Conservation (phyloP, 441 rosid genomes). For the Corymbia calophylla region DNA sequence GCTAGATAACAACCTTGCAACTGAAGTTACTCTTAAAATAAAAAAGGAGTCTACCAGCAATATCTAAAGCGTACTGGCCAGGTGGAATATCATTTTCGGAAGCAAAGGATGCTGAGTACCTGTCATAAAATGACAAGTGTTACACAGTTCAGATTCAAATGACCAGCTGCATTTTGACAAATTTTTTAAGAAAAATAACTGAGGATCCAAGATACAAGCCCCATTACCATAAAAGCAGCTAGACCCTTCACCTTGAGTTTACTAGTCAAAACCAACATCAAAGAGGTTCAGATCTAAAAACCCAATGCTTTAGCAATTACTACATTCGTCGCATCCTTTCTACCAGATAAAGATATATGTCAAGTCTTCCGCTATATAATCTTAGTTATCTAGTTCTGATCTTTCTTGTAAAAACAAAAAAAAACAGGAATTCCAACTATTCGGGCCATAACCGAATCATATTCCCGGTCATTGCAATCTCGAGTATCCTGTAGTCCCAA, state of each 20-base stretch:
- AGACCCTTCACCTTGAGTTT: not conserved
- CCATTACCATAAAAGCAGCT: not conserved
- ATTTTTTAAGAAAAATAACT: not conserved
- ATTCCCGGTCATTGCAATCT: not conserved
- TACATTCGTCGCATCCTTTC: not conserved
- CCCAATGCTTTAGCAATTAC: not conserved
- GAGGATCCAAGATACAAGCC: not conserved
- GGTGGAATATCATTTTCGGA: conserved; percentile 63
- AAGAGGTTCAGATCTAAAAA: not conserved
- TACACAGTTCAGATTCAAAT: not conserved
- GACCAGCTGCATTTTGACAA: not conserved
- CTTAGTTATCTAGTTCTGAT: not conserved
- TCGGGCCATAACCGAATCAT: not conserved
- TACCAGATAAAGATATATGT: not conserved
- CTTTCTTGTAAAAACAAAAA: not conserved
- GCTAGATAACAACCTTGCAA: not conserved
- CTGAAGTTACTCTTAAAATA: not conserved
- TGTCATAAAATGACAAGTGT: conserved; percentile 19
- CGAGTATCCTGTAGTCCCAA: not conserved
- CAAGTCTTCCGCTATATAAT: not conserved
- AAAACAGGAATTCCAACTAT: not conserved
- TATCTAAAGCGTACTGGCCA: conserved; percentile 60
- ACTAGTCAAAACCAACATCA: not conserved
- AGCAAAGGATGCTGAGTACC: conserved; percentile 78
- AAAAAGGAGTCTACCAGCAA: conserved; percentile 43